Evolutionary conservation across 306 rosid genomes (phyloP).

Genomic region (Rosa chinensis): DNA sequence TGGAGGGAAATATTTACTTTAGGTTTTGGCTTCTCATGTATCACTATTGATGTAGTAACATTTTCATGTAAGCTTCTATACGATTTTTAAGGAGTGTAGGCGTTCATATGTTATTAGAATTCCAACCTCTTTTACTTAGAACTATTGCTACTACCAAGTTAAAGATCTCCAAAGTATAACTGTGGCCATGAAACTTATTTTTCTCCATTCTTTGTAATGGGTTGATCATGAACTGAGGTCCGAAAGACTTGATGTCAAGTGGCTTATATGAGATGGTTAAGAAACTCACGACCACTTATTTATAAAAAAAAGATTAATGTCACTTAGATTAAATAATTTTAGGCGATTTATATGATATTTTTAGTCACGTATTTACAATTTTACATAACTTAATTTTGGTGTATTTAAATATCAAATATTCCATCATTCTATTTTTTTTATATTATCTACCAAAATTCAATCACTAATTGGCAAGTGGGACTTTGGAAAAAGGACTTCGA

Average conservation of each 20-base stretch:
- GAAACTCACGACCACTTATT: background rate
- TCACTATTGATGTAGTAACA: background rate
- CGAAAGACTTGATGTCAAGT: background rate
- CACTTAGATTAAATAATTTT: no score
- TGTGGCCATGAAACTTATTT: background rate
- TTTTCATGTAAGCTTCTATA: background rate
- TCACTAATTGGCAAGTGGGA: background rate
- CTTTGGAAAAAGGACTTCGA: background rate
- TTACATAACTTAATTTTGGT: no score
- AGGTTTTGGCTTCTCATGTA: conserved; percentile 5
- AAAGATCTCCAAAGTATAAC: background rate
- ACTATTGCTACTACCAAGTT: background rate
- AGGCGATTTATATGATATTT: no score
- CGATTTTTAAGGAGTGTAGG: background rate
- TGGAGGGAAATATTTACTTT: conserved; percentile 1
- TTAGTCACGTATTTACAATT: no score
- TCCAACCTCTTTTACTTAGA: background rate
- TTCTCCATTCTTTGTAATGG: background rate
- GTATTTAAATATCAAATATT: no score
- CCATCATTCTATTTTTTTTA: no score
- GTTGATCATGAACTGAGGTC: background rate
- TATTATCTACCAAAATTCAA: no score
- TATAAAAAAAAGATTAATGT: background rate
- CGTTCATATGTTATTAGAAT: background rate
- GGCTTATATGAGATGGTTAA: no score